A percentile compares a stretch with the other conserved stretches of the same genome.
Conservation (phyloP, 2,329 filamentous ascomycete species). For the Acrocalymma vagum region DNA sequence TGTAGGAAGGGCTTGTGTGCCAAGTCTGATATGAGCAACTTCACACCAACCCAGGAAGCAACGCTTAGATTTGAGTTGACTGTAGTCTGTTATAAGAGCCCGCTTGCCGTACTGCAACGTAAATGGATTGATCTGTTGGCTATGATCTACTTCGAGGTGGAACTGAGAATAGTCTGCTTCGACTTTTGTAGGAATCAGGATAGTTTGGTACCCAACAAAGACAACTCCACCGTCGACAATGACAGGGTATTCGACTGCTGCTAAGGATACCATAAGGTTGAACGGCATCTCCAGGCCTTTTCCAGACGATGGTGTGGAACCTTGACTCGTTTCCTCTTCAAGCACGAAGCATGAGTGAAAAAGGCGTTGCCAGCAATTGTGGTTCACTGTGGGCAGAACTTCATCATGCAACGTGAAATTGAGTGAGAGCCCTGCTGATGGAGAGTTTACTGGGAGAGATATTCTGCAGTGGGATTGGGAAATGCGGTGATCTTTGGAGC, state of each 20-base stretch:
- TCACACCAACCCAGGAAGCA: slow-evolving; percentile 7
- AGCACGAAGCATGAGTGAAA: background rate
- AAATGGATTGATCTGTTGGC: slow-evolving; percentile 5
- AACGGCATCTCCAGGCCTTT: slow-evolving; percentile 4
- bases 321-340: too few relatives aligned
- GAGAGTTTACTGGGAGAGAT: background rate
- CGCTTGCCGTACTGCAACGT: background rate
- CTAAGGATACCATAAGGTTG: slow-evolving; percentile 1
- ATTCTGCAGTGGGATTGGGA: background rate
- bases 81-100: background rate
- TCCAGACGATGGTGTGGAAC: background rate
- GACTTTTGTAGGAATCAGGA: background rate
- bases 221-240: slow-evolving; percentile 1
- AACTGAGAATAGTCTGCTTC: slow-evolving; percentile 1
- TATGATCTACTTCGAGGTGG: background rate
- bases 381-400: background rate
- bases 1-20: background rate
- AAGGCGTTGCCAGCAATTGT: slow-evolving; percentile 3
- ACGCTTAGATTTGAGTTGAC: background rate
- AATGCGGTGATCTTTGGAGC: too few relatives aligned
- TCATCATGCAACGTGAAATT: background rate
- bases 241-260: background rate
- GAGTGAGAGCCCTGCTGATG: background rate
- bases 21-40: slow-evolving; percentile 1
- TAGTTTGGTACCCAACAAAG: slow-evolving; percentile 3